Base-by-base conservation (phyloP, 129 eudicot species). In the Lactuca sativa region DNA sequence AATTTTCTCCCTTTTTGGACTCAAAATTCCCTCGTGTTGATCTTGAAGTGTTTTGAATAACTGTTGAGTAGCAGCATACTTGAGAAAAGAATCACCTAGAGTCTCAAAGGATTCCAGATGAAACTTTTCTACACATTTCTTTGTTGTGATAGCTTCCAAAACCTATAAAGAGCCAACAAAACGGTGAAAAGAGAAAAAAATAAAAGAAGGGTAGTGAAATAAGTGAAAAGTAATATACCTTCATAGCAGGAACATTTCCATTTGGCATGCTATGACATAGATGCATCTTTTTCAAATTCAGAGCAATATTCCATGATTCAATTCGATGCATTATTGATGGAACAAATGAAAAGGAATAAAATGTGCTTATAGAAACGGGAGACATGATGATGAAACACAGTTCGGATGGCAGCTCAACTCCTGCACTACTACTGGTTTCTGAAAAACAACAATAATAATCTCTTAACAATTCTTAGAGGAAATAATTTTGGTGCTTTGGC, bases 31-130 rank as follows among this genome's bases (percentile, higher is more conserved):
- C 70, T 89, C 96, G 7, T 89, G 98, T 51, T 84, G 79, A 71
- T 63, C 66, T 71, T 81, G 88, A 58, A 74, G 47, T 4, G 53
- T 73, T 64, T 77, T 85, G 49, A 89, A 93, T 41, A 93, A 61
- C 12, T 89, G 97, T 44, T 89, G 96, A 64, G 84, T 74, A 9
- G 86, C 85, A 76, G 92, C 90, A 60, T 93, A 93, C 61, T 93
- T 93, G 0, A 93, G 70, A 78, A 89, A 93, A 0, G 98, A 93
- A 66, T 93, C 98, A 2, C 98, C 98, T 49, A 93, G 83, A 62
- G 97, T 85, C 85, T 89, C 98, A 15, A 93, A 71, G 36, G 98
- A 93, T 76, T 93, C 96, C 60, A 93, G 69, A 80, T 86, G 85
- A 70, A 81, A 74, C 6, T 58, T 66, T 77, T 93, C 98, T 64